Conservation (phyloP, 1,284 basidiomycete genomes). For the Marasmius fiardii region DNA sequence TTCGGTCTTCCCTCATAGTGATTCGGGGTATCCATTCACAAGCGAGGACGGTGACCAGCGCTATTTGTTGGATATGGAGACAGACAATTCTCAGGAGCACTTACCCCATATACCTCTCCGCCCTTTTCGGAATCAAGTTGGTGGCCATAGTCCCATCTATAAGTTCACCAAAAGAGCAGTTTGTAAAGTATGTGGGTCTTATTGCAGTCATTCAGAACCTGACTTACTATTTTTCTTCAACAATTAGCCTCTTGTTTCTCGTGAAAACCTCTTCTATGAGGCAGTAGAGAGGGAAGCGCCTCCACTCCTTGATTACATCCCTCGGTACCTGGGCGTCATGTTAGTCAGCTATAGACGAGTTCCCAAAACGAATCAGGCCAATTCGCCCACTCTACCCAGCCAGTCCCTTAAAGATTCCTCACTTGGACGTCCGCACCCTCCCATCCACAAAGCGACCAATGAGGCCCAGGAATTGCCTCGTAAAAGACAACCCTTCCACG, state of each 20-base stretch:
- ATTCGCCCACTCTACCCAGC: slow-evolving; percentile 22
- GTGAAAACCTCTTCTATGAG: slow-evolving; percentile 98
- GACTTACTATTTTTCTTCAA: slow-evolving; percentile 15
- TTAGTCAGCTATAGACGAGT: slow-evolving; percentile 91
- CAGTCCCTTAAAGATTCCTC: slow-evolving; percentile 17
- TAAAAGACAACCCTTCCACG: background rate
- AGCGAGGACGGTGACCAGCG: slow-evolving; percentile 25
- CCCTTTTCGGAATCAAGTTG: slow-evolving; percentile 97
- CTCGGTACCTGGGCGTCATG: slow-evolving; percentile 97
- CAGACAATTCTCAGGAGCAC: slow-evolving; percentile 48
- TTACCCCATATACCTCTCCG: slow-evolving; percentile 91
- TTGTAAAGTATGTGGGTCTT: slow-evolving; percentile 75
- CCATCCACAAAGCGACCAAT: slow-evolving; percentile 35
- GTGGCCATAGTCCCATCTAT: slow-evolving; percentile 96
- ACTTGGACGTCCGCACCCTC: slow-evolving; percentile 17
- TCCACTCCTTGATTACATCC: slow-evolving; percentile 88
- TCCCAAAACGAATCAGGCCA: slow-evolving; percentile 38
- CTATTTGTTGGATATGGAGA: slow-evolving; percentile 36
- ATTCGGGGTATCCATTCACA: slow-evolving; percentile 13
- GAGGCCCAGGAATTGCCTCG: slow-evolving; percentile 15
- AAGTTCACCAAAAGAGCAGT: slow-evolving; percentile 97
- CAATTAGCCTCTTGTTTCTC: slow-evolving; percentile 84
- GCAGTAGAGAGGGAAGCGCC: slow-evolving; percentile 93
- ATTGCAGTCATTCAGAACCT: slow-evolving; percentile 18
- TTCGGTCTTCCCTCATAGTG: slow-evolving; percentile 6